Evolutionary conservation across 352 stramenopile genomes (phyloP), one percentile per base, ranked within the genome.

Genomic region (Phytophthora megakarya): DNA sequence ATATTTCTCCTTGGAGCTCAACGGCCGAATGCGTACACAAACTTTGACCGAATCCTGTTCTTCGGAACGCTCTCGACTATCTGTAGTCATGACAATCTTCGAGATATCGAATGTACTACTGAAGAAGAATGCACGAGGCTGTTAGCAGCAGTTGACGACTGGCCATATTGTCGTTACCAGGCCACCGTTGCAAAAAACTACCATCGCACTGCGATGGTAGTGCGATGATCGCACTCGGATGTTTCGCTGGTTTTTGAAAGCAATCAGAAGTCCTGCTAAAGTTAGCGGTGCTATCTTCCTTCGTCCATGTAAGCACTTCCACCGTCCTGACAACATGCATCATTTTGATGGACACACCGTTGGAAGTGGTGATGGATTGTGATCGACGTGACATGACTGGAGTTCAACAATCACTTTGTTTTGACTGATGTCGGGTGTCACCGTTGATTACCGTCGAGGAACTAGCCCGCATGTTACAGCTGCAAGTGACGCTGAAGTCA

Each of bases 21-120:
- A 62, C 6, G 84, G 86, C 0, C 84, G 84, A 26, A 93, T 82
- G 16, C 86, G 83, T 25, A 95, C 85, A 42, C 86, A 89, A 0
- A 94, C 86, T 30, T 89, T 78, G 44, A 92, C 84, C 8, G 78
- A 73, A 57, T 93, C 84, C 45, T 80, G 66, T 26, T 76, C 73
- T 16, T 82, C 74, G 0, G n/a, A 45, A 11, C 69, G 61, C 30
- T 76, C 70, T 43, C 70, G 55, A 8, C 45, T 45, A 13, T 72
- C 55, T 2, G 45, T 26, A 22, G 61, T 72, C 67, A 75, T 75
- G 35, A 49, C 16, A 26, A 35, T 44, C 30, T 45, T 32, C 49
- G 15, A 70, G 21, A 25, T 52, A 55, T 51, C 15, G 2, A 16
- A 22, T 46, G 13, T 8, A 37, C 9, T 50, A 47, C 23, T 65